These are phyloP conservation scores for Rhizophagus sp. DNA, from an alignment of 192 early-diverging fungal species.

Conservation along the genomic window DNA sequence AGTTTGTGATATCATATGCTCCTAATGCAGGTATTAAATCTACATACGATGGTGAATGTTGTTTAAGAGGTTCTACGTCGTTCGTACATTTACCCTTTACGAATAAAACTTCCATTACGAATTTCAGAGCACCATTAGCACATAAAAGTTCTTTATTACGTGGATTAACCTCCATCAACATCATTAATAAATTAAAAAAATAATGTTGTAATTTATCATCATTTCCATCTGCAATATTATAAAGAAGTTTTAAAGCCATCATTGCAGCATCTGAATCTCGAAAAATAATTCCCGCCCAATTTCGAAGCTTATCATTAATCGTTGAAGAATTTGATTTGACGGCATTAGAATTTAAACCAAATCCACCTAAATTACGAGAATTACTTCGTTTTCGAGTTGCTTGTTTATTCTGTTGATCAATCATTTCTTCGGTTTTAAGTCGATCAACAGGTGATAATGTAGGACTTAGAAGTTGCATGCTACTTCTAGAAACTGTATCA, in stretches of 20 bases:
- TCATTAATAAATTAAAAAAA: conserved; percentile 43
- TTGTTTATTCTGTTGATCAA: neutral
- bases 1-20: conserved; percentile 43
- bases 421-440: conserved; percentile 17
- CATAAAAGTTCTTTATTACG: conserved; percentile 45
- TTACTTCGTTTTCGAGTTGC: conserved; percentile 41
- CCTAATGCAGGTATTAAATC: conserved; percentile 45
- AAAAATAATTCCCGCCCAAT: conserved; percentile 41
- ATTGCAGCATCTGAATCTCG: conserved; percentile 42
- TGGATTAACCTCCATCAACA: conserved; percentile 47
- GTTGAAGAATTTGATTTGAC: neutral
- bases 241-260: conserved; percentile 42
- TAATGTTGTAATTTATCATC: conserved; percentile 40
- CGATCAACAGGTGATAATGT: conserved; percentile 2
- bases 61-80: conserved; percentile 21
- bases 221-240: conserved; percentile 35
- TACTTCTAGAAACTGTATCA: neutral
- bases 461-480: conserved; percentile 7
- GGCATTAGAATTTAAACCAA: conserved; percentile 41
- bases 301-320: conserved; percentile 30
- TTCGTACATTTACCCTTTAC: conserved; percentile 32
- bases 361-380: conserved; percentile 43
- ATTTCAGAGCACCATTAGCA: conserved; percentile 37
- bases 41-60: conserved; percentile 39
- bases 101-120: conserved; percentile 43